Conservation (phyloP, 1,139 yeast genomes). For the Kodamaea fungicola region DNA sequence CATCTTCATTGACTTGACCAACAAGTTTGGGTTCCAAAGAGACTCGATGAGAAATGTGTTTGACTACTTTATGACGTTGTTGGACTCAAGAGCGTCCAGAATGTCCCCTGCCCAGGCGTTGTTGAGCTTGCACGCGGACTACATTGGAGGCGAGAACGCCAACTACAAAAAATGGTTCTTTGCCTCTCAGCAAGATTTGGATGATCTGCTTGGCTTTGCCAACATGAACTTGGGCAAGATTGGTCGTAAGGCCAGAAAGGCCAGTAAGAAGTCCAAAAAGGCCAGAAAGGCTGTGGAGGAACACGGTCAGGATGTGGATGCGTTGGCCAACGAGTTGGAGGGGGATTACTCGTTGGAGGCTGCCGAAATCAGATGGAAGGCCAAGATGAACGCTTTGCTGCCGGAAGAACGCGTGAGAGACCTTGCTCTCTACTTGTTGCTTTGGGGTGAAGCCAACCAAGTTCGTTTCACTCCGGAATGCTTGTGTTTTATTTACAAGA, state of each 20-base stretch:
- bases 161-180: constrained; percentile 28
- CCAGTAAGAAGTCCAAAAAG: constrained; percentile 58
- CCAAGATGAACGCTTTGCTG: constrained; percentile 44
- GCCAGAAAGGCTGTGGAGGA: constrained; percentile 55
- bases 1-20: constrained; percentile 82
- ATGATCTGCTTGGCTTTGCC: constrained; percentile 37
- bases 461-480: constrained; percentile 93
- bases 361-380: constrained; percentile 51
- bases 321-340: constrained; percentile 73
- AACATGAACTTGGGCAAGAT: constrained; percentile 75
- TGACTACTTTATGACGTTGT: constrained; percentile 89
- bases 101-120: constrained; percentile 97
- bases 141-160: constrained; percentile 45
- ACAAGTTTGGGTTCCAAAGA: constrained; percentile 95
- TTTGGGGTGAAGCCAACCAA: constrained; percentile 99
- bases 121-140: constrained; percentile 90
- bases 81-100: constrained; percentile 94
- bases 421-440: constrained; percentile 78
- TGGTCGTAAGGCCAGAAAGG: constrained; percentile 50
- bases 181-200: constrained; percentile 30
- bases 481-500: constrained; percentile 88
- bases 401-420: constrained; percentile 84
- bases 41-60: constrained; percentile 97
- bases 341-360: constrained; percentile 71
- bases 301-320: constrained; percentile 46